Base-by-base conservation (phyloP, 768 basidiomycete genomes). In the Boletus speciosus region DNA sequence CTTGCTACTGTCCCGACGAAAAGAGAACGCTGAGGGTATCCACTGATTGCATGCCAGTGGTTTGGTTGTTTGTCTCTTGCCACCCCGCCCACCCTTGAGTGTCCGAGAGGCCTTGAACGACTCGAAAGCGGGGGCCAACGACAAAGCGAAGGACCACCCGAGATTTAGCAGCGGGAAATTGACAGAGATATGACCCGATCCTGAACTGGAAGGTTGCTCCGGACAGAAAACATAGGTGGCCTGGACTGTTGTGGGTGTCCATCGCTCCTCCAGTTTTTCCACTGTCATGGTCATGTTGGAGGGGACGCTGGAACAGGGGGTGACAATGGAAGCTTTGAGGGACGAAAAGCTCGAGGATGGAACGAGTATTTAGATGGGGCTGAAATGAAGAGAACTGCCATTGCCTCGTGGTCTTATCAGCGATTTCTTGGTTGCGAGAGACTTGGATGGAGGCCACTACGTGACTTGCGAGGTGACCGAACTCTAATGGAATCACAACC, bases 71-170 rank as follows among this genome's bases (percentile, higher is more conserved):
- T 25, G 3, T 25, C 4, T 25, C 25, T 19, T 19, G 19, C 19
- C 19, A 19, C 19, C 19, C 19, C 19, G 19, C 19, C 19, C 19
- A 19, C 19, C 19, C 19, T 19, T 19, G 19, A 19, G 19, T 19
- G 19, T 19, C 19, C 19, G 19, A 23, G 23, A 3, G 23, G 23
- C 23, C 3, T 19, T 19, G 19, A 23, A 23, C 23, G 23, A 23
- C 23, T 23, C 3, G 23, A 23, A 23, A 23, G 27, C 27, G 27
- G 29, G 29, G 11, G 47, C 36, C 55, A 66, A 34, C 14, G 49
- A 53, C 23, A 64, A 35, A 15, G 51, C 1, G 40, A 65, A 65
- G 12, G 55, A 40, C 63, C 58, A 64, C 16, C 64, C 58, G 12
- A 51, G 36, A 23, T 5, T 41, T 8, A 21, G 41, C 12, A 65